Percentiles rank a stretch among this genome's conserved stretches.
These are phyloP conservation scores for Pyrenochaeta sp. DNA, from an alignment of 2,329 filamentous ascomycete genomes.

Conservation along the genomic window DNA sequence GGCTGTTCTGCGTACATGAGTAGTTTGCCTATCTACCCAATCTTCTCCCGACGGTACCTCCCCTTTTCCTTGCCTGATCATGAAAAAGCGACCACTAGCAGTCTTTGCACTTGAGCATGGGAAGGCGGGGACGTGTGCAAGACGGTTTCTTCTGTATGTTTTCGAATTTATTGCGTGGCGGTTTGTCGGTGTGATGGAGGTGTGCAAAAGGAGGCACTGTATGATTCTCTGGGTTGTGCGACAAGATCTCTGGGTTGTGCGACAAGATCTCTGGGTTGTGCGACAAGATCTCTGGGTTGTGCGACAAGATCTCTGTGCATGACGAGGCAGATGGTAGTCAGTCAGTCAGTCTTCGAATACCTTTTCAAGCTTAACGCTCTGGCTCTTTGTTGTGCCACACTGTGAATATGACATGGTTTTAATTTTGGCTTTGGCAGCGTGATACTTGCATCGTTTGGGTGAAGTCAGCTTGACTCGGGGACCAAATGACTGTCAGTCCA, in stretches of 20 bases:
- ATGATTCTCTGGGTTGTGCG: constrained; percentile 12
- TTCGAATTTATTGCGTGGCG: constrained; percentile 19
- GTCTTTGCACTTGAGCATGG: constrained; percentile 10
- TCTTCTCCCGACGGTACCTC: constrained; percentile 14
- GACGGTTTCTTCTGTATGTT: constrained; percentile 29
- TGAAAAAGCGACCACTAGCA: constrained; percentile 28
- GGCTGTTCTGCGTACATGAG: constrained; percentile 40
- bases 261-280: constrained; percentile 7
- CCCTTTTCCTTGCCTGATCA: constrained; percentile 20
- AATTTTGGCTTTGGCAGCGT: too few relatives aligned
- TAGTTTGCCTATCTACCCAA: constrained; percentile 24
- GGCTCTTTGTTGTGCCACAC: neutral
- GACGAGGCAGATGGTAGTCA: constrained; percentile 9
- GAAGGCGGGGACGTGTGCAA: constrained; percentile 10
- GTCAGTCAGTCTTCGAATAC: constrained; percentile 11
- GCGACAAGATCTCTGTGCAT: constrained; percentile 5
- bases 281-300: constrained; percentile 8
- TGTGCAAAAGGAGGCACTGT: constrained; percentile 3
- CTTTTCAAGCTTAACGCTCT: neutral
- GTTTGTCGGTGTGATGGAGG: constrained; percentile 9
- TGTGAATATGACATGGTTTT: neutral
- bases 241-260: constrained; percentile 6
- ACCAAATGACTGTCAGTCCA: too few relatives aligned
- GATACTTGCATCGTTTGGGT: too few relatives aligned
- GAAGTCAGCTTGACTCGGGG: too few relatives aligned